Percentiles rank a stretch among this genome's conserved stretches.
These are phyloP conservation scores for Solanum hybrid DNA, from an alignment of 305 asterid species.

Conservation along the genomic window DNA sequence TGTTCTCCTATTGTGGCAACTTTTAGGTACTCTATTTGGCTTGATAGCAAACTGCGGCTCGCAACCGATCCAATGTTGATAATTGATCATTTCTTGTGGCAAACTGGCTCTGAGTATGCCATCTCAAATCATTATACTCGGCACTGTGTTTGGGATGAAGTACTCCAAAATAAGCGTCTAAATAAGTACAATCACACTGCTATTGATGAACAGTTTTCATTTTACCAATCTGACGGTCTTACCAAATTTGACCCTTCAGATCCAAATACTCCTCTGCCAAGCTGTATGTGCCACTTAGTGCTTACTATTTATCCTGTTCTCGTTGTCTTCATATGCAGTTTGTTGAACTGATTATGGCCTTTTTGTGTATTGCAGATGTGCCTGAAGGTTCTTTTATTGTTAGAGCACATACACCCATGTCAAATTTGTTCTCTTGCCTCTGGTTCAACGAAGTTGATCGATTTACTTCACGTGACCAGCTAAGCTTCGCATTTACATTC, in stretches of 20 bases:
- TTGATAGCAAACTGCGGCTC: slow-evolving; percentile 88
- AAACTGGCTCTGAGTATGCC: slow-evolving; percentile 70
- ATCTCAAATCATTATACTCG: slow-evolving; percentile 86
- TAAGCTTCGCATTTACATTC: slow-evolving; percentile 82
- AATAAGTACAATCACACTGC: slow-evolving; percentile 78
- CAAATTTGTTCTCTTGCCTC: slow-evolving; percentile 81
- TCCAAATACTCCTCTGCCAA: slow-evolving; percentile 52
- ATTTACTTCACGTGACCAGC: slow-evolving; percentile 86
- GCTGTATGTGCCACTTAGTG: slow-evolving; percentile 46
- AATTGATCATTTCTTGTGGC: slow-evolving; percentile 77
- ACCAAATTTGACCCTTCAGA: slow-evolving; percentile 63
- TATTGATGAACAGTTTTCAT: slow-evolving; percentile 70
- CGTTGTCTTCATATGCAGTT: neutral
- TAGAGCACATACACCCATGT: slow-evolving; percentile 88
- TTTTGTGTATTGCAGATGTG: slow-evolving; percentile 42
- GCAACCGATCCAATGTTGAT: slow-evolving; percentile 79
- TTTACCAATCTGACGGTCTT: slow-evolving; percentile 81
- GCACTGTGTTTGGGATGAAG: slow-evolving; percentile 96
- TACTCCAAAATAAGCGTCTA: slow-evolving; percentile 76
- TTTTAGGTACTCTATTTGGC: slow-evolving; percentile 85
- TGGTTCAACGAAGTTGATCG: slow-evolving; percentile 87
- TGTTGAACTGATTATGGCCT: neutral
- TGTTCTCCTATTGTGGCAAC: slow-evolving; percentile 5
- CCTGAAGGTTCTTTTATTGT: slow-evolving; percentile 92
- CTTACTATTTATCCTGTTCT: neutral